Conservation (phyloP, 352 stramenopile genomes). For the Plasmopara viticola region DNA sequence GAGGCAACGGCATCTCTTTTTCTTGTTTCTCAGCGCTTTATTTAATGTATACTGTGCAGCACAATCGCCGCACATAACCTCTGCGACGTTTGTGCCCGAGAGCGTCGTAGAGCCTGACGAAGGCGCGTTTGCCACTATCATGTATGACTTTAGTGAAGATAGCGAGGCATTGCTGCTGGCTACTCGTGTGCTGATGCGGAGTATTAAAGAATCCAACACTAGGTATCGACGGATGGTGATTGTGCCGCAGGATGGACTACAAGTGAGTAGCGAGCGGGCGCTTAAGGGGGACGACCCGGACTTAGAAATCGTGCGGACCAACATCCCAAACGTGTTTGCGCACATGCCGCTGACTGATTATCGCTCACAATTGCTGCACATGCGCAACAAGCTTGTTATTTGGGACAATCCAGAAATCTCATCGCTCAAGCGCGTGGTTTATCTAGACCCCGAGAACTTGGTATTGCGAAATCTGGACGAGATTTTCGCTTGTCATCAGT, state of each 20-base stretch:
- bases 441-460: slow-evolving; percentile 75
- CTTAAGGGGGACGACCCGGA: slow-evolving; percentile 50
- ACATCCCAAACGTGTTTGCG: slow-evolving; percentile 66
- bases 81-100: slow-evolving; percentile 10
- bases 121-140: slow-evolving; percentile 58
- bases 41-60: slow-evolving; percentile 4
- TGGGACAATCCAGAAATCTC: slow-evolving; percentile 71
- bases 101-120: slow-evolving; percentile 28
- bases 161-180: slow-evolving; percentile 55
- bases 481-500: slow-evolving; percentile 73
- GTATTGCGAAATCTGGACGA: slow-evolving; percentile 76
- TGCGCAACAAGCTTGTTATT: slow-evolving; percentile 77
- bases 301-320: slow-evolving; percentile 58
- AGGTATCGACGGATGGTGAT: slow-evolving; percentile 67
- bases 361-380: slow-evolving; percentile 68
- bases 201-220: slow-evolving; percentile 59
- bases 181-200: slow-evolving; percentile 62
- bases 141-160: slow-evolving; percentile 61
- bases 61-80: not conserved
- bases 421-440: slow-evolving; percentile 61
- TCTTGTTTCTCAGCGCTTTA: slow-evolving; percentile 3
- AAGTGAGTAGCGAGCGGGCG: slow-evolving; percentile 24
- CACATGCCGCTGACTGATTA: slow-evolving; percentile 51
- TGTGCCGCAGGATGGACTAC: slow-evolving; percentile 57
- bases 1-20: slow-evolving; percentile 1